Evolutionary conservation across 2,329 filamentous ascomycete genomes (phyloP).

Genomic region (Helotiales sp.): DNA sequence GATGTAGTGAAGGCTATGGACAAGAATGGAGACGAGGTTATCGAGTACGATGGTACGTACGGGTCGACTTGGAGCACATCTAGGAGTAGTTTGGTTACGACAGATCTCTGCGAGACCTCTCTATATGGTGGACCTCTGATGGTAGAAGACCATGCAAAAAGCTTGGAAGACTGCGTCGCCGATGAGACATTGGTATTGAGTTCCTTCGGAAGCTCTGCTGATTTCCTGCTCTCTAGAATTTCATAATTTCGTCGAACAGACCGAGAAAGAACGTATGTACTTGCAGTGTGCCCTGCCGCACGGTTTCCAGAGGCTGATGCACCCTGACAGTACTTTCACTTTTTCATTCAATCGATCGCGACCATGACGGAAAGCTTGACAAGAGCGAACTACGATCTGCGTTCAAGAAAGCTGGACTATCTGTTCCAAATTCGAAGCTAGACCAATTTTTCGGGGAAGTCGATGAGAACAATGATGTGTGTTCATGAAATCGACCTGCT

Average conservation of each 20-base stretch:
- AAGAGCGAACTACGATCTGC: conserved; percentile 80
- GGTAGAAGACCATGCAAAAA: neutral
- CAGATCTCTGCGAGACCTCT: neutral
- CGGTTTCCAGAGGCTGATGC: neutral
- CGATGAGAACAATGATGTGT: conserved; percentile 76
- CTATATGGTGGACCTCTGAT: neutral
- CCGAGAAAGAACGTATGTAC: conserved; percentile 67
- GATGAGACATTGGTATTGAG: neutral
- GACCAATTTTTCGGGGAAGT: conserved; percentile 87
- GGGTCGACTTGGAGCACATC: conserved; percentile 3
- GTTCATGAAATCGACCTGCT: neutral
- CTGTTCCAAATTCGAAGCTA: conserved; percentile 74
- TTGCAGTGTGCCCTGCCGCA: neutral
- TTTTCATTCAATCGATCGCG: conserved; percentile 83
- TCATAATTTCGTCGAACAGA: conserved; percentile 79
- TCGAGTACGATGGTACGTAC: conserved; percentile 79
- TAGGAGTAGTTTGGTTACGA: neutral
- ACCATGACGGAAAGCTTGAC: conserved; percentile 83
- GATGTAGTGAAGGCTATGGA: conserved; percentile 83
- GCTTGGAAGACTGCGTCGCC: neutral
- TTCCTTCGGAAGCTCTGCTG: neutral
- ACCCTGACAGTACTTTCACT: conserved; percentile 60
- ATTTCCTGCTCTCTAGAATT: conserved; percentile 64
- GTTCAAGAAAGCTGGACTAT: conserved; percentile 75
- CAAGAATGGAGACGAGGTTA: conserved; percentile 81